Evolutionary conservation across 495 filamentous ascomycete genomes (phyloP).

Genomic region (Aspergillus carlsbadensis): DNA sequence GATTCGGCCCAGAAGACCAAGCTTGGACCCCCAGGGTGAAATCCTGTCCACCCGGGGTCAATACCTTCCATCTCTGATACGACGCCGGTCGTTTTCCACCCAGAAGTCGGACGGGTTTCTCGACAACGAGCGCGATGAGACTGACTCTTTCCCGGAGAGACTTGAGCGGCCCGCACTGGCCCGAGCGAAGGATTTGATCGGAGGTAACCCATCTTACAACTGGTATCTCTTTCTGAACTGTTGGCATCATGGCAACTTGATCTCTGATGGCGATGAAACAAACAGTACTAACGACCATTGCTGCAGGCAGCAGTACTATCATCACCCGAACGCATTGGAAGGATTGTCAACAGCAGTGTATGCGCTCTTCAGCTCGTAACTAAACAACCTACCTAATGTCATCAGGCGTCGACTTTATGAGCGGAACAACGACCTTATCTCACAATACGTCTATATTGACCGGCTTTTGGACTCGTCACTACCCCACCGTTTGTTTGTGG

Average conservation of each 20-base stretch:
- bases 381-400: not conserved
- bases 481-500: slow-evolving; percentile 81
- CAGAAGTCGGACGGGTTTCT: slow-evolving; percentile 23
- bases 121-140: slow-evolving; percentile 15
- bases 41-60: slow-evolving; percentile 41
- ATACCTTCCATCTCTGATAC: slow-evolving; percentile 24
- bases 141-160: slow-evolving; percentile 21
- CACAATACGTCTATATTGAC: slow-evolving; percentile 90
- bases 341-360: slow-evolving; percentile 32
- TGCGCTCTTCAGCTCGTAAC: not conserved
- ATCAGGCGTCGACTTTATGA: slow-evolving; percentile 72
- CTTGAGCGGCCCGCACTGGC: slow-evolving; percentile 12
- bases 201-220: slow-evolving; percentile 35
- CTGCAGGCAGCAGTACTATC: slow-evolving; percentile 37
- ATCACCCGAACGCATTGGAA: slow-evolving; percentile 27
- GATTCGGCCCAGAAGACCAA: slow-evolving; percentile 30
- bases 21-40: slow-evolving; percentile 32
- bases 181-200: slow-evolving; percentile 30
- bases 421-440: slow-evolving; percentile 76
- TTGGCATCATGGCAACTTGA: not conserved
- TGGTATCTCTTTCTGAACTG: slow-evolving; percentile 24
- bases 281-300: not conserved
- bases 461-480: slow-evolving; percentile 85
- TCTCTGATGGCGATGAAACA: not conserved
- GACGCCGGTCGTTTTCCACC: slow-evolving; percentile 30